phyloP scores from a whole-genome alignment of 2,329 filamentous ascomycete species.

The Apiospora saccharicola region DNA sequence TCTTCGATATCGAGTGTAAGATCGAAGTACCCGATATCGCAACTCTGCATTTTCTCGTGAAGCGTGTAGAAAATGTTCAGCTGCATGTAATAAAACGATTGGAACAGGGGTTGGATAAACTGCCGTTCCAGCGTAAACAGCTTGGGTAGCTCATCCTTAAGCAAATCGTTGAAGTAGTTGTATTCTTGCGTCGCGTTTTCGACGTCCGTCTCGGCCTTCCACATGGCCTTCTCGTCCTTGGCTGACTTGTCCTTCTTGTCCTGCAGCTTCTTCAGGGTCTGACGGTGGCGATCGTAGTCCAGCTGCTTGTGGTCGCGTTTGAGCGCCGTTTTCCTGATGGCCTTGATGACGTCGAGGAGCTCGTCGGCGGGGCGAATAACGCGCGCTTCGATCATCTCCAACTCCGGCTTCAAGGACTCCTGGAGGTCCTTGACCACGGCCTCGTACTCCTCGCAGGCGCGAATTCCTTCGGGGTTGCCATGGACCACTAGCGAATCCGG shows the following conservation, averaged over 20 bases:
- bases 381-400: slow-evolving; percentile 95
- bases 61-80: slow-evolving; percentile 99
- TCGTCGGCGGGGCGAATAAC: slow-evolving; percentile 94
- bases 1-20: slow-evolving; percentile 90
- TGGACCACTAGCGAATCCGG: slow-evolving; percentile 82
- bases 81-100: slow-evolving; percentile 99
- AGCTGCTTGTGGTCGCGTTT: slow-evolving; percentile 98
- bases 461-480: slow-evolving; percentile 91
- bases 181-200: slow-evolving; percentile 94
- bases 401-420: slow-evolving; percentile 84
- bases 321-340: slow-evolving; percentile 83
- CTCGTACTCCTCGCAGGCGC: slow-evolving; percentile 96
- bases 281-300: slow-evolving; percentile 89
- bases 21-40: slow-evolving; percentile 98
- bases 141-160: slow-evolving; percentile 95
- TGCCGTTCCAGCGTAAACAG: slow-evolving; percentile 89
- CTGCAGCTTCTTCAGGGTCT: slow-evolving; percentile 88
- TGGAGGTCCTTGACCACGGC: slow-evolving; percentile 88
- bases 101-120: slow-evolving; percentile 96
- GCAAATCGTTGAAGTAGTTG: slow-evolving; percentile 96
- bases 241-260: slow-evolving; percentile 96
- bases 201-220: slow-evolving; percentile 91
- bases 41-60: slow-evolving; percentile 96
- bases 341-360: slow-evolving; percentile 92
- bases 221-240: slow-evolving; percentile 97